Evolutionary conservation across 2,329 filamentous ascomycete genomes (phyloP), one percentile per base, ranked within the genome.

Genomic region (Aspergillus ochraceus): DNA sequence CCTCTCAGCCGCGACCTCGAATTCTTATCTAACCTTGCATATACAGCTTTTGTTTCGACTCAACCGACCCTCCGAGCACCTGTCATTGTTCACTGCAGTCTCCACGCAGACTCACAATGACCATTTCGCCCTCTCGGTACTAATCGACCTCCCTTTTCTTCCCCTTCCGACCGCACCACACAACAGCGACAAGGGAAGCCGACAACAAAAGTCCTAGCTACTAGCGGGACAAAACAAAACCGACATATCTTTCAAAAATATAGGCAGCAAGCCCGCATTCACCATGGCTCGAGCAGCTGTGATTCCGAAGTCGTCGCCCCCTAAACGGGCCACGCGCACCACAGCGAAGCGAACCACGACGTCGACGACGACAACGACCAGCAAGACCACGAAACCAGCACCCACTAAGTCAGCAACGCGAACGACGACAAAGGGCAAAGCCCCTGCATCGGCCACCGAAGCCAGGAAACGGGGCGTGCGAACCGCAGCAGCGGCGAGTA

Each of bases 251-350:
- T 29, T 10, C 11, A 19, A 29, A 10, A 24, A 32, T 46, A n/a
- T n/a, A n/a, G 36, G n/a, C 36, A 45, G 30, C 20, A 20, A 49
- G 1, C 12, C 17, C 17, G 39, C 9, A 20, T 17, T 24, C 39
- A 64, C 8, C 47, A 70, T 70, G 68, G 68, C 68, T 56, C 66
- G 68, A 54, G 68, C 68, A 50, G 68, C 68, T 45, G 59, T 68
- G 36, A 70, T 70, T 20, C 68, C 68, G 17, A 54, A 58, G n/a
- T 49, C 57, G n/a, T 63, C 62, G 10, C 59, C 67, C 10, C 65
- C 66, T 8, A 65, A 66, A 58, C 62, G 64, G 54, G 53, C 59
- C 29, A 63, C 64, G 54, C 68, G 68, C 52, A 61, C 63, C 26
- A 60, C 63, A 39, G 60, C 62, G 9, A 66, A 64, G 32, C 45